Evolutionary conservation across 1,139 yeast species (phyloP).

Genomic region (Blastobotrys petasosporus): DNA sequence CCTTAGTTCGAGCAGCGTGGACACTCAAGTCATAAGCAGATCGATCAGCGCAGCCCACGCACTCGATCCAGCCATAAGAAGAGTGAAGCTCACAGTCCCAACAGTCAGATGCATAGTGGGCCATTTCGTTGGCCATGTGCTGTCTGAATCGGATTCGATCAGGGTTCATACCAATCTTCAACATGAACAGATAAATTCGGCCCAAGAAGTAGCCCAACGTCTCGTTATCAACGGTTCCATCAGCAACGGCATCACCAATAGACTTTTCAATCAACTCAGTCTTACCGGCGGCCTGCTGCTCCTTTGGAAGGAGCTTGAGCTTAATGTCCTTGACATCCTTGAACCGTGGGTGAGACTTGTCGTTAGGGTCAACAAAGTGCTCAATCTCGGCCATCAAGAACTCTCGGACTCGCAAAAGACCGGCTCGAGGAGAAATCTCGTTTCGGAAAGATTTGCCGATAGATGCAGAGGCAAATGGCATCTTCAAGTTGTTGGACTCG

Average conservation of each 20-base stretch:
- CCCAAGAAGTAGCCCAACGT: constrained; percentile 96
- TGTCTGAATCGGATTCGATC: constrained; percentile 90
- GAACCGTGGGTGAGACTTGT: constrained; percentile 79
- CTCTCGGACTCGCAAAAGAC: constrained; percentile 95
- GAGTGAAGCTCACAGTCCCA: constrained; percentile 99
- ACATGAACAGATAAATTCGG: constrained; percentile 78
- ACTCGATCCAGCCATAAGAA: constrained; percentile 98
- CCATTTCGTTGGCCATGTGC: constrained; percentile 98
- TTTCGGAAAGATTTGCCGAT: constrained; percentile 98
- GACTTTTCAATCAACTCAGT: constrained; percentile 59
- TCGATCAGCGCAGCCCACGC: constrained; percentile 99
- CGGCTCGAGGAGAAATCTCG: constrained; percentile 98
- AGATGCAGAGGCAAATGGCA: constrained; percentile 99
- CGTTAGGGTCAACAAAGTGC: constrained; percentile 90
- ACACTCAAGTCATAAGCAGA: constrained; percentile 96
- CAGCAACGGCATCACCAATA: constrained; percentile 82
- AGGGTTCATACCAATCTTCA: constrained; percentile 85
- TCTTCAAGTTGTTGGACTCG: constrained; percentile 90
- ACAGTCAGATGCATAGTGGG: constrained; percentile 98
- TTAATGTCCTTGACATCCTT: constrained; percentile 65
- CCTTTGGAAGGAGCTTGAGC: constrained; percentile 77
- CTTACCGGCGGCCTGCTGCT: constrained; percentile 78
- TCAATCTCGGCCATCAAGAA: constrained; percentile 99
- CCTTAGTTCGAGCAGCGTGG: constrained; percentile 92
- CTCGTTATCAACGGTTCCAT: constrained; percentile 91